These are phyloP conservation scores for Telopea speciosissima DNA, from an alignment of 177 flowering plant species.

Conservation along the genomic window DNA sequence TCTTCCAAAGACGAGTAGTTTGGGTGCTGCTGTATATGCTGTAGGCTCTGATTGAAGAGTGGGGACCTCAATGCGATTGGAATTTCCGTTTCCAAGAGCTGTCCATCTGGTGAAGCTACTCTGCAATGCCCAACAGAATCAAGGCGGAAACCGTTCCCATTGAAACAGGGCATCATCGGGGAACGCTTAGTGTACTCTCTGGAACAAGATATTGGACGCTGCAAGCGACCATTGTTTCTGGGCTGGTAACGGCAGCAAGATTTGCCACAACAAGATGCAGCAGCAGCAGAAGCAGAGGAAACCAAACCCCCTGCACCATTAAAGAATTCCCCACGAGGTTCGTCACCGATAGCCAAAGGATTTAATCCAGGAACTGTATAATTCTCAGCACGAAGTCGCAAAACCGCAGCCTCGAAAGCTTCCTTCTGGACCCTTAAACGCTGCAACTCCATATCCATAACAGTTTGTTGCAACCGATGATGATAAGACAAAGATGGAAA, in stretches of 20 bases:
- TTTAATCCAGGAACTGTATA: not conserved
- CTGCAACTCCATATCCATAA: not conserved
- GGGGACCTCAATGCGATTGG: not conserved
- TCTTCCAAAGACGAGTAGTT: conserved; percentile 7
- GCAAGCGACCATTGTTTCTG: not conserved
- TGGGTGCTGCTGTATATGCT: not conserved
- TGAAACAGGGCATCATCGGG: not conserved
- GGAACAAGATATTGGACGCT: not conserved
- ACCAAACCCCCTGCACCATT: not conserved
- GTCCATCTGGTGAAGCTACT: not conserved
- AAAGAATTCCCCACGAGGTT: not conserved
- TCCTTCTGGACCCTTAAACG: not conserved
- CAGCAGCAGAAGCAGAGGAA: not conserved
- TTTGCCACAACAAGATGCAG: not conserved
- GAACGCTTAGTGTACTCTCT: not conserved
- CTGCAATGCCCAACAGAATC: not conserved
- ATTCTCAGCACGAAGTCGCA: not conserved
- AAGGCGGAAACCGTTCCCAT: not conserved
- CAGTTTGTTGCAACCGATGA: not conserved
- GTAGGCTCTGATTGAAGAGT: not conserved
- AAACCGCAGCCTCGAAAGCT: not conserved
- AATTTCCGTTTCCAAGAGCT: not conserved
- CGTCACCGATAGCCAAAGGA: not conserved
- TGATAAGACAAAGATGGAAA: not conserved
- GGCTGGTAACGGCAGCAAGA: not conserved